Conservation (phyloP, 2,329 filamentous ascomycete genomes). For the Delphinella strobiligena region DNA sequence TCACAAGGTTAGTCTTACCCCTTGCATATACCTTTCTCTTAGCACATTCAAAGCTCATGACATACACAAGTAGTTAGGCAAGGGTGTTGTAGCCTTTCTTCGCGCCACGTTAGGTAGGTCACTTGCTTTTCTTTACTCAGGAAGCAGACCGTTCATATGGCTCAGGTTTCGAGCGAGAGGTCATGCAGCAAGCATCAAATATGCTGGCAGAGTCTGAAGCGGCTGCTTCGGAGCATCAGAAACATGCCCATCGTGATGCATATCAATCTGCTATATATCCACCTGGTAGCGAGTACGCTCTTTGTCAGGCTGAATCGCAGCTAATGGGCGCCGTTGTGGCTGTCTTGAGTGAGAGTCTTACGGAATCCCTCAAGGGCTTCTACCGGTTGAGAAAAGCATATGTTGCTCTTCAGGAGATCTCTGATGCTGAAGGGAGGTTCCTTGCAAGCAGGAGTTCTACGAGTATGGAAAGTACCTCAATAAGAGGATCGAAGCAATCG, state of each 20-base stretch:
- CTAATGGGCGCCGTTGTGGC: slow-evolving; percentile 81
- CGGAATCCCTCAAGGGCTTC: slow-evolving; percentile 82
- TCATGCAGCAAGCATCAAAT: slow-evolving; percentile 72
- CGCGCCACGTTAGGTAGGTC: slow-evolving; percentile 51
- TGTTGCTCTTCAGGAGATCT: slow-evolving; percentile 65
- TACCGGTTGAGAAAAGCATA: slow-evolving; percentile 88
- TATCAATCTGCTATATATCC: slow-evolving; percentile 59
- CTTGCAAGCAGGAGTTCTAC: slow-evolving; percentile 25
- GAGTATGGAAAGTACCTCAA: slow-evolving; percentile 1
- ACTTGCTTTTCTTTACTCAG: too few species aligned
- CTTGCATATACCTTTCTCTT: not conserved
- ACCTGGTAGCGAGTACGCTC: slow-evolving; percentile 72
- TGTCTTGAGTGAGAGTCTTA: slow-evolving; percentile 83
- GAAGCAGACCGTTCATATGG: too few species aligned
- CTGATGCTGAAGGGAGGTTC: slow-evolving; percentile 58
- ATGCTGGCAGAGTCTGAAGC: slow-evolving; percentile 65
- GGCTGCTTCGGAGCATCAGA: slow-evolving; percentile 62
- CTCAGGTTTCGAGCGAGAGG: slow-evolving; percentile 82
- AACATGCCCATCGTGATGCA: slow-evolving; percentile 56
- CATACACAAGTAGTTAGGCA: slow-evolving; percentile 47
- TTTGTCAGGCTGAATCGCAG: slow-evolving; percentile 75
- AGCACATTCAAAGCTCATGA: not conserved
- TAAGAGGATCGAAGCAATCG: not conserved
- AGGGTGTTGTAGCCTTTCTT: slow-evolving; percentile 73
- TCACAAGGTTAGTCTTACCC: slow-evolving; percentile 54